Evolutionary conservation across 371 early-diverging fungal species (phyloP).

Genomic region (Circinella umbellata): DNA sequence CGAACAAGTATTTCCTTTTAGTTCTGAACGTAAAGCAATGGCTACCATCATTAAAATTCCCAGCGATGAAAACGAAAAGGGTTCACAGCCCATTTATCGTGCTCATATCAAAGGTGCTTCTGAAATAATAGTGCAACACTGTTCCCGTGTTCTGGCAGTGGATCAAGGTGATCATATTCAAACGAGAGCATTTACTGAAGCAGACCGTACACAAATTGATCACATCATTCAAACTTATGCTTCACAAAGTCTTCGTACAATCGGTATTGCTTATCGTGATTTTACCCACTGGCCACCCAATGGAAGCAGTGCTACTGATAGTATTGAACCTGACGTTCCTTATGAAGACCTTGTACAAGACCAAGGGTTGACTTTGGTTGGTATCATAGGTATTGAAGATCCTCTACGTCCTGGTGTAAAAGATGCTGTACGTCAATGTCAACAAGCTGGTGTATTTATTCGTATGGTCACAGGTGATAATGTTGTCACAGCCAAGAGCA

Average conservation of each 20-base stretch:
- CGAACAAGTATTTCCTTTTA: slow-evolving; percentile 78
- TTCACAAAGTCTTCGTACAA: slow-evolving; percentile 66
- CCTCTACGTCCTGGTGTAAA: slow-evolving; percentile 73
- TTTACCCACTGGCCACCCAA: slow-evolving; percentile 61
- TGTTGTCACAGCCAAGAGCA: slow-evolving; percentile 73
- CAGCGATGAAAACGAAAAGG: slow-evolving; percentile 22
- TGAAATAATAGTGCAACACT: slow-evolving; percentile 73
- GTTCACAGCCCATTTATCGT: slow-evolving; percentile 50
- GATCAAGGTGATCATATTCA: slow-evolving; percentile 50
- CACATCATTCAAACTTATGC: slow-evolving; percentile 66
- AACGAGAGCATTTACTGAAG: slow-evolving; percentile 48
- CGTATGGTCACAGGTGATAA: slow-evolving; percentile 91
- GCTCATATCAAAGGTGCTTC: slow-evolving; percentile 87
- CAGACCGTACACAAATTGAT: slow-evolving; percentile 48
- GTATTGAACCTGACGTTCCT: slow-evolving; percentile 27
- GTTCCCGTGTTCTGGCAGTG: slow-evolving; percentile 37
- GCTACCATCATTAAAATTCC: slow-evolving; percentile 70
- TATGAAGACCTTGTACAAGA: slow-evolving; percentile 48
- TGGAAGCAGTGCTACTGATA: slow-evolving; percentile 73
- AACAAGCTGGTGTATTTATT: slow-evolving; percentile 79
- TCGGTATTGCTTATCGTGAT: slow-evolving; percentile 75
- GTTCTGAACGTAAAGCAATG: slow-evolving; percentile 89
- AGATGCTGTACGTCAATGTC: slow-evolving; percentile 68
- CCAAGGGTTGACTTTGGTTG: slow-evolving; percentile 56
- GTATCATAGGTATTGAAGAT: slow-evolving; percentile 78